Evolutionary conservation across 352 stramenopile genomes (phyloP).

Genomic region (Thraustochytrium sp.): DNA sequence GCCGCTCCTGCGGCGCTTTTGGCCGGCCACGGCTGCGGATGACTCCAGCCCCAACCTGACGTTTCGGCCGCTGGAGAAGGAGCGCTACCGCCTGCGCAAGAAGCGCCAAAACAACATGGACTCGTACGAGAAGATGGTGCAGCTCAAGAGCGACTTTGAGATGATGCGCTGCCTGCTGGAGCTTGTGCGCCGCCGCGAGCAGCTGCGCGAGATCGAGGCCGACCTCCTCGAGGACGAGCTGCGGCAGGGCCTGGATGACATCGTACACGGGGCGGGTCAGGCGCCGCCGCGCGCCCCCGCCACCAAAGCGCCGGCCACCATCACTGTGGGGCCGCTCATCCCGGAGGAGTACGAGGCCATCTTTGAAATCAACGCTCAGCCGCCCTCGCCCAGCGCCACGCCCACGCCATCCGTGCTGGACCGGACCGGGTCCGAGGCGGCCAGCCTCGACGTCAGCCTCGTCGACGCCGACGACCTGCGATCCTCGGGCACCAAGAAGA

Average conservation of each 20-base stretch:
- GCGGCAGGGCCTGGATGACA: slow-evolving; percentile 18
- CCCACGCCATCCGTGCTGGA: background rate
- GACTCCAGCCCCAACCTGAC: slow-evolving; percentile 93
- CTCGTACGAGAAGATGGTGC: slow-evolving; percentile 44
- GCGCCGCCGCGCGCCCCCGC: background rate
- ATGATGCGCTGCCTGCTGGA: slow-evolving; percentile 27
- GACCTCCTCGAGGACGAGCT: slow-evolving; percentile 36
- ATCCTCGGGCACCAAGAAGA: too few species aligned
- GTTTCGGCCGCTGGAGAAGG: slow-evolving; percentile 94
- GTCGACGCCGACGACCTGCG: background rate
- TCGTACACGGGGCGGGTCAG: background rate
- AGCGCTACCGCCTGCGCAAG: slow-evolving; percentile 47
- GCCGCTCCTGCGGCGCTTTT: slow-evolving; percentile 86
- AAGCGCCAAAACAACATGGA: slow-evolving; percentile 48
- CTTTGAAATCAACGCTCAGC: background rate
- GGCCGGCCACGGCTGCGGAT: slow-evolving; percentile 87
- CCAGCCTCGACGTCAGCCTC: background rate
- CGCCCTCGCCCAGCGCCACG: background rate
- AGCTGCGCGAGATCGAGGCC: slow-evolving; percentile 30
- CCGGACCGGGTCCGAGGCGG: background rate
- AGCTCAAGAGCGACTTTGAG: slow-evolving; percentile 3
- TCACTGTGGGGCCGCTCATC: background rate
- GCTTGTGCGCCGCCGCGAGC: slow-evolving; percentile 34
- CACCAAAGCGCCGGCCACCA: background rate
- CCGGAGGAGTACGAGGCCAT: slow-evolving; percentile 12